These are phyloP conservation scores for Fusarium agapanthi DNA, from an alignment of 2,329 filamentous ascomycete genomes.

Conservation along the genomic window DNA sequence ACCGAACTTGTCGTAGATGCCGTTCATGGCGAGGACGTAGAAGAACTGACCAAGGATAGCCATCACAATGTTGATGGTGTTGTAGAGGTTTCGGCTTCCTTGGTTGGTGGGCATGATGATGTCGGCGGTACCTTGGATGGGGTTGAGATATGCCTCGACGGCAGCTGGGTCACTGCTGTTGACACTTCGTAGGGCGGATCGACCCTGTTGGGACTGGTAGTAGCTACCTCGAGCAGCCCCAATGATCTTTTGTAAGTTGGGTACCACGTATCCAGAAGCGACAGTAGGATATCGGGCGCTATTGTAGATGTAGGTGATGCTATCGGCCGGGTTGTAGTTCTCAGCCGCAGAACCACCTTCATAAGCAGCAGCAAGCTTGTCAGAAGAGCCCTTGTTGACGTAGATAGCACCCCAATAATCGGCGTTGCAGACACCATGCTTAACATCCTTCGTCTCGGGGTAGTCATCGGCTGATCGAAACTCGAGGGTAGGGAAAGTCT, in stretches of 20 bases:
- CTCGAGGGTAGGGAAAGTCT: conserved; percentile 46
- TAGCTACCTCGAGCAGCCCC: conserved; percentile 36
- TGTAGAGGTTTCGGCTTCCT: conserved; percentile 47
- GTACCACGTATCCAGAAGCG: conserved; percentile 40
- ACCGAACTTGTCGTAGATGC: conserved; percentile 32
- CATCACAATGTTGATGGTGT: conserved; percentile 52
- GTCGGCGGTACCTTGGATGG: conserved; percentile 42
- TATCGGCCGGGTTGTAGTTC: conserved; percentile 45
- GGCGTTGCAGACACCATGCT: conserved; percentile 47
- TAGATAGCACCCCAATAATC: conserved; percentile 52
- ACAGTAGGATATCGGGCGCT: conserved; percentile 48
- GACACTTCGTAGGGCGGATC: conserved; percentile 30
- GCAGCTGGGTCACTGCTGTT: conserved; percentile 38
- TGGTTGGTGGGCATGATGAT: conserved; percentile 48
- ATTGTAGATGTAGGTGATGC: conserved; percentile 49
- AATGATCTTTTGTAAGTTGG: conserved; percentile 43
- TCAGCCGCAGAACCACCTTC: conserved; percentile 33
- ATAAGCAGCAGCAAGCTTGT: conserved; percentile 43
- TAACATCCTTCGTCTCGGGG: conserved; percentile 38
- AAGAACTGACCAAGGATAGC: conserved; percentile 47
- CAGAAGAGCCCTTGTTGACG: conserved; percentile 44
- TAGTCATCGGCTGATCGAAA: conserved; percentile 41
- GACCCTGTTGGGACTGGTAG: conserved; percentile 39
- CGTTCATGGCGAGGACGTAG: conserved; percentile 41
- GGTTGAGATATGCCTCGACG: conserved; percentile 46